These are phyloP conservation scores for Xylariaceae sp. DNA, from an alignment of 2,329 filamentous ascomycete genomes.

Conservation along the genomic window DNA sequence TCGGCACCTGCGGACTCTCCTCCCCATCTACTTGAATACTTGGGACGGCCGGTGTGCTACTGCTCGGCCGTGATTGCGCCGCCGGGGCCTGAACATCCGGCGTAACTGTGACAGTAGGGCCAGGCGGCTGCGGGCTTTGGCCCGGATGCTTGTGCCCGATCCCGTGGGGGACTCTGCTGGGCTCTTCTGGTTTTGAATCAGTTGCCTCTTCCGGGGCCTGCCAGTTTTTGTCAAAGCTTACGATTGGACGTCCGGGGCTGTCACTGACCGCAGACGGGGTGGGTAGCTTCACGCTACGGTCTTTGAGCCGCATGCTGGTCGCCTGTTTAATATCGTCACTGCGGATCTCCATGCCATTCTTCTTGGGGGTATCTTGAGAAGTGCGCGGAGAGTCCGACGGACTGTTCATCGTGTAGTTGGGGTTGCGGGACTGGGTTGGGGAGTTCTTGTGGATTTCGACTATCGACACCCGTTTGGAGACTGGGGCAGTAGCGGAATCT, in stretches of 20 bases:
- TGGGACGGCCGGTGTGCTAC: conserved; percentile 42
- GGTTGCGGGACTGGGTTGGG: conserved; percentile 79
- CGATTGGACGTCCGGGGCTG: conserved; percentile 86
- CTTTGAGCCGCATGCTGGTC: conserved; percentile 84
- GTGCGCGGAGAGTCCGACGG: conserved; percentile 40
- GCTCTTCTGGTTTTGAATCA: conserved; percentile 68
- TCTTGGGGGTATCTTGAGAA: conserved; percentile 57
- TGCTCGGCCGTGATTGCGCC: conserved; percentile 41
- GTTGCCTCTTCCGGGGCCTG: conserved; percentile 70
- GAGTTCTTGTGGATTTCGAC: conserved; percentile 85
- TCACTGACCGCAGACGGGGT: conserved; percentile 91
- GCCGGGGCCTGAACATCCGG: conserved; percentile 45
- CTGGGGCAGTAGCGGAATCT: conserved; percentile 38
- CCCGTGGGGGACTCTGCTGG: conserved; percentile 37
- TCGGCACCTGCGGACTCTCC: conserved; percentile 51
- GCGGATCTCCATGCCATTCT: conserved; percentile 81
- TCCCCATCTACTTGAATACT: conserved; percentile 48
- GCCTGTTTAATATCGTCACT: conserved; percentile 86
- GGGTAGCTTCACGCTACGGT: conserved; percentile 84
- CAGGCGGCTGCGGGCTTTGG: conserved; percentile 37
- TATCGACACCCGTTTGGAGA: conserved; percentile 48
- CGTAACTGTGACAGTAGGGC: conserved; percentile 60
- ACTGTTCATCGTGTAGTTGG: conserved; percentile 74
- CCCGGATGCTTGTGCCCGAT: conserved; percentile 33
- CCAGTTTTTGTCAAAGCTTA: conserved; percentile 92